These are phyloP conservation scores for Penicillium digitatum DNA, from an alignment of 2,329 filamentous ascomycete genomes.

Conservation along the genomic window DNA sequence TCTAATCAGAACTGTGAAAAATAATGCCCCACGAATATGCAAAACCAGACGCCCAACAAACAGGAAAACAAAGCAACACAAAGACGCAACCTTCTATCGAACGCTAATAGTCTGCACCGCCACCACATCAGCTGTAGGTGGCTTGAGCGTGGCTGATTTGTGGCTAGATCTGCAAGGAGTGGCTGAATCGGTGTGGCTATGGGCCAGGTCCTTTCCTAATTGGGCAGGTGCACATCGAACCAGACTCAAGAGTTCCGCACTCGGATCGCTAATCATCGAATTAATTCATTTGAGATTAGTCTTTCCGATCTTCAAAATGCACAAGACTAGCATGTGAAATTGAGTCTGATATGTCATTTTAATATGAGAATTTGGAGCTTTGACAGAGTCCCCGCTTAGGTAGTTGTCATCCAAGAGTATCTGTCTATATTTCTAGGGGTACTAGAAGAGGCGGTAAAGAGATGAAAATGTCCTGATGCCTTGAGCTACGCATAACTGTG, in stretches of 20 bases:
- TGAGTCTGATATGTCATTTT: slow-evolving; percentile 12
- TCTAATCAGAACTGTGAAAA: background rate
- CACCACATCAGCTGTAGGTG: slow-evolving; percentile 15
- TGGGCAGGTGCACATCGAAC: background rate
- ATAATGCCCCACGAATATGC: background rate
- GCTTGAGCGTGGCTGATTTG: slow-evolving; percentile 5
- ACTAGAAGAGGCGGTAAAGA: background rate
- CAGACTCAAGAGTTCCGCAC: background rate
- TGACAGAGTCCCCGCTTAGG: background rate
- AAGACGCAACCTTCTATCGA: slow-evolving; percentile 7
- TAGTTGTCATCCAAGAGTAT: background rate
- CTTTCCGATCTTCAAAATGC: background rate
- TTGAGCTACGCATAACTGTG: background rate
- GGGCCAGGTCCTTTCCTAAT: slow-evolving; percentile 10
- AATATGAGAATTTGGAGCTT: background rate
- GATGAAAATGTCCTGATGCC: no score
- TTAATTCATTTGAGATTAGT: background rate
- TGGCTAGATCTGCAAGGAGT: slow-evolving; percentile 21
- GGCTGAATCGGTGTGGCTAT: slow-evolving; percentile 22
- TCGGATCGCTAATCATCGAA: background rate
- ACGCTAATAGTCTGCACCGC: slow-evolving; percentile 15
- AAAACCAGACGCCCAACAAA: slow-evolving; percentile 8
- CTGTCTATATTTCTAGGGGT: background rate
- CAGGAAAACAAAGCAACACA: slow-evolving; percentile 4
- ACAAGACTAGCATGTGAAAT: slow-evolving; percentile 5